Evolutionary conservation across 768 basidiomycete species (phyloP).

Genomic region (Amanita polypyramis): DNA sequence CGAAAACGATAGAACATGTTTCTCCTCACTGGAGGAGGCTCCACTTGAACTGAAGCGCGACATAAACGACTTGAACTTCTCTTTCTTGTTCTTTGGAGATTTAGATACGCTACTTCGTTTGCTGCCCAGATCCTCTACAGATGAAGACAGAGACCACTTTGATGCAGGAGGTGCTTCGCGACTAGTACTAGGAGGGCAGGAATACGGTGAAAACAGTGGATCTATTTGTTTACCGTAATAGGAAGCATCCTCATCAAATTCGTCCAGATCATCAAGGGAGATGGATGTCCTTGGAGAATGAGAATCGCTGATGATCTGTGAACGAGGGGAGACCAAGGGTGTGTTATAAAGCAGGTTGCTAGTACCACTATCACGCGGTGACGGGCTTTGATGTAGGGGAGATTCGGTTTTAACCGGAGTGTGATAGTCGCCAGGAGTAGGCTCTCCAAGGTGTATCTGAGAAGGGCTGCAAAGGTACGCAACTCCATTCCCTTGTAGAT

Average conservation of each 20-base stretch:
- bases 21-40: neutral
- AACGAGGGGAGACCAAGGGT: neutral
- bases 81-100: neutral
- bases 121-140: conserved; percentile 1
- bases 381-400: neutral
- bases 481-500: conserved; percentile 1
- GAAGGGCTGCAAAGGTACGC: neutral
- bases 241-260: conserved; percentile 8
- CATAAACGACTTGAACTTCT: conserved; percentile 5
- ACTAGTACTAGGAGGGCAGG: neutral
- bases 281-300: neutral
- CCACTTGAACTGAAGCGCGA: neutral
- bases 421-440: neutral
- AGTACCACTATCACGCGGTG: neutral
- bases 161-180: neutral
- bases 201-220: conserved; percentile 6
- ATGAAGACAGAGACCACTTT: conserved; percentile 8
- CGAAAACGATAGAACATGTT: neutral
- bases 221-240: conserved; percentile 7
- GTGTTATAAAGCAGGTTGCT: neutral
- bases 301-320: neutral
- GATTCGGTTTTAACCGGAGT: neutral
- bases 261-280: conserved; percentile 3
- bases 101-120: neutral
- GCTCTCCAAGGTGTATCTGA: conserved; percentile 1